Evolutionary conservation across 805 yeast genomes (phyloP).

Genomic region (Starmerella bombicola): DNA sequence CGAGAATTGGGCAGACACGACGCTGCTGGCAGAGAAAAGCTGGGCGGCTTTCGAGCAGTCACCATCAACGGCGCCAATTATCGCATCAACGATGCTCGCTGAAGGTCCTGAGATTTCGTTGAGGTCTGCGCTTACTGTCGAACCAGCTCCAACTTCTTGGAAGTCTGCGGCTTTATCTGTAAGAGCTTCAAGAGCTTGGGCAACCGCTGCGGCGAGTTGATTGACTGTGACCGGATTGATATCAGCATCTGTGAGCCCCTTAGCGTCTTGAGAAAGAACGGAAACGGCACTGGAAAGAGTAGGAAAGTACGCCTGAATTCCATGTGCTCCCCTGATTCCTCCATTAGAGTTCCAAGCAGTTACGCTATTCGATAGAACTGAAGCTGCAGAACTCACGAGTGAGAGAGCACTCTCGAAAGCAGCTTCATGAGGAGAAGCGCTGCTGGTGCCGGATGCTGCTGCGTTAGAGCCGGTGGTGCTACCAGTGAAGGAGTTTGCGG

Average conservation of each 20-base stretch:
- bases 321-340: constrained; percentile 25
- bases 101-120: constrained; percentile 19
- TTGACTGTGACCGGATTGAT: constrained; percentile 6
- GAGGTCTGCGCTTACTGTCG: constrained; percentile 23
- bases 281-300: constrained; percentile 18
- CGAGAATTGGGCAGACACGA: constrained; percentile 12
- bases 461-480: too few relatives aligned
- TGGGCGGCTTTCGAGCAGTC: constrained; percentile 15
- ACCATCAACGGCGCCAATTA: constrained; percentile 16
- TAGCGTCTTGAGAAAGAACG: constrained; percentile 11
- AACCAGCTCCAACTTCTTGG: constrained; percentile 19
- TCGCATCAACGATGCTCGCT: constrained; percentile 16
- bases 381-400: constrained; percentile 14
- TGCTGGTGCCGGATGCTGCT: too few relatives aligned
- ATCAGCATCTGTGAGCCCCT: constrained; percentile 10
- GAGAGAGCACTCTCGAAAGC: constrained; percentile 8
- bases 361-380: constrained; percentile 12
- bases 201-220: constrained; percentile 14
- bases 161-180: constrained; percentile 23
- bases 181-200: constrained; percentile 19
- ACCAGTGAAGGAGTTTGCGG: too few relatives aligned
- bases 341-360: constrained; percentile 12
- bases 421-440: too few relatives aligned
- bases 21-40: constrained; percentile 10
- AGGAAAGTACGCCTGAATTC: constrained; percentile 23